These are phyloP conservation scores for Aspergillus sp. DNA, from an alignment of 2,329 filamentous ascomycete genomes.

Conservation along the genomic window DNA sequence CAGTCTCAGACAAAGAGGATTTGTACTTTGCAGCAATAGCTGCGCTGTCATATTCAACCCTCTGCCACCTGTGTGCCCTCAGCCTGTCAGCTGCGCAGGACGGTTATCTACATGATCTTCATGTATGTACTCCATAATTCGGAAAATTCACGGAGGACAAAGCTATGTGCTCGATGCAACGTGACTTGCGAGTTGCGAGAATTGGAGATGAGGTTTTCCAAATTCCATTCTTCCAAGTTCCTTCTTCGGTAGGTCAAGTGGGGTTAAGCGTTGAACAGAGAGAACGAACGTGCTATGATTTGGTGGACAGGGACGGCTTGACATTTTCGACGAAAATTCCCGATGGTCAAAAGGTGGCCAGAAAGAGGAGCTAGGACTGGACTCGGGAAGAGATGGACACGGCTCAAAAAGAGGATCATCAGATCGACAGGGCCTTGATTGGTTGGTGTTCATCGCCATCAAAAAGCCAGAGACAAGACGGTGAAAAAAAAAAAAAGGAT, in stretches of 20 bases:
- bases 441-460: conserved; percentile 6
- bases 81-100: neutral
- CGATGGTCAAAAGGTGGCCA: neutral
- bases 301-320: neutral
- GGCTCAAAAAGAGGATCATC: conserved; percentile 21
- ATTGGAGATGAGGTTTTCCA: neutral
- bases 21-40: no score
- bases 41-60: no score
- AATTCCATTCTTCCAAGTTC: neutral
- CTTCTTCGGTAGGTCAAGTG: neutral
- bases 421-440: conserved; percentile 22
- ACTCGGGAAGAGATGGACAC: conserved; percentile 13
- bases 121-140: neutral
- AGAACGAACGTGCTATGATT: conserved; percentile 1
- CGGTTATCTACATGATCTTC: neutral
- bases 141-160: neutral
- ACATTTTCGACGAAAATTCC: conserved; percentile 5
- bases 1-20: no score
- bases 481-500: neutral
- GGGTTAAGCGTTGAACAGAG: neutral
- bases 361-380: neutral
- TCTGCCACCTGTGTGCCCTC: no score
- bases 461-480: neutral
- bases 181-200: neutral
- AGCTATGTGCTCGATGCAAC: neutral